A percentile compares a stretch with the other conserved stretches of the same genome.
Evolutionary conservation across 2,329 filamentous ascomycete genomes (phyloP).

Genomic region (Venturia asperata): DNA sequence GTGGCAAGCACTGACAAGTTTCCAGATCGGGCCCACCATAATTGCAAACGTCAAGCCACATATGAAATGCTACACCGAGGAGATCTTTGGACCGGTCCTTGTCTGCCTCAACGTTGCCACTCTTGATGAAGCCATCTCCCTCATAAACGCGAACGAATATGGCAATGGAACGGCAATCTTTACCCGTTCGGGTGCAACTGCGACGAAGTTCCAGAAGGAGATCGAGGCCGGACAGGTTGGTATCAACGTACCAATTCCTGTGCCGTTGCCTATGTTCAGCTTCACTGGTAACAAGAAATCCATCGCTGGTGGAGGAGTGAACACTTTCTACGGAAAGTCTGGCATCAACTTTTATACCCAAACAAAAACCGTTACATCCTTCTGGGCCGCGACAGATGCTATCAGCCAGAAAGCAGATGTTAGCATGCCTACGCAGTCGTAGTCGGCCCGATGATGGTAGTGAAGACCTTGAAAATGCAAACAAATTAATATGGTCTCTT

Average conservation of each 20-base stretch:
- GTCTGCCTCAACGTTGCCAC: constrained; percentile 73
- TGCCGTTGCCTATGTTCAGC: constrained; percentile 55
- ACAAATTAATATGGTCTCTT: background rate
- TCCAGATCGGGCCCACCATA: constrained; percentile 68
- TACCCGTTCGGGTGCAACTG: constrained; percentile 69
- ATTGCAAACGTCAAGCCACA: constrained; percentile 71
- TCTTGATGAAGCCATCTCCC: constrained; percentile 69
- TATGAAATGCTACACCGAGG: constrained; percentile 79
- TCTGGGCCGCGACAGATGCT: constrained; percentile 83
- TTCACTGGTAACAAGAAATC: constrained; percentile 73
- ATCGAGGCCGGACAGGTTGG: constrained; percentile 82
- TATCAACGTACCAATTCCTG: constrained; percentile 75
- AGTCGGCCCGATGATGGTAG: background rate
- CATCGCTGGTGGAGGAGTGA: constrained; percentile 83
- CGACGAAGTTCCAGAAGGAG: constrained; percentile 68
- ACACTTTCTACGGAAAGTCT: constrained; percentile 90
- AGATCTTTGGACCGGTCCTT: constrained; percentile 79
- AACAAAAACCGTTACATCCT: constrained; percentile 72
- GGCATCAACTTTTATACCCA: constrained; percentile 95
- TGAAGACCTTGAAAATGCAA: background rate
- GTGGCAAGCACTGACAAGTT: constrained; percentile 22
- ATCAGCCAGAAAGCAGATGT: constrained; percentile 78
- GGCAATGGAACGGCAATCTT: constrained; percentile 84
- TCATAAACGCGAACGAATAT: constrained; percentile 82
- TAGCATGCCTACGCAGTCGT: constrained; percentile 68